Percentiles rank a stretch among this genome's conserved stretches.
Evolutionary conservation across 106 monocot species (phyloP).

Genomic region (Iris macrosiphon): DNA sequence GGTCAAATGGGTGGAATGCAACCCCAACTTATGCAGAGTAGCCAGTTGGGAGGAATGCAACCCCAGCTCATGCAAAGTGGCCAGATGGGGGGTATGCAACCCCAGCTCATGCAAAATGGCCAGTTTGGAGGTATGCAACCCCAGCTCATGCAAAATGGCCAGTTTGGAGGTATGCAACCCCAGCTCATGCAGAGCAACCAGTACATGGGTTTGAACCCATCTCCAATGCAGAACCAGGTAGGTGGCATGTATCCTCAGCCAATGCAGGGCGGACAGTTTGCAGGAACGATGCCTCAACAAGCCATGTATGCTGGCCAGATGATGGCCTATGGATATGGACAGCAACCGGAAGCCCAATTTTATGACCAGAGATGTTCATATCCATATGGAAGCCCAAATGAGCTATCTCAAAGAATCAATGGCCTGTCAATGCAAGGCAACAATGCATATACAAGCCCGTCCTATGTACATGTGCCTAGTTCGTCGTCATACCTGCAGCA

Average conservation of each 20-base stretch:
- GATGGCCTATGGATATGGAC: conserved; percentile 24
- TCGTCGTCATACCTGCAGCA: conserved; percentile 18
- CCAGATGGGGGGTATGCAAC: conserved; percentile 10
- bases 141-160: conserved; percentile 17
- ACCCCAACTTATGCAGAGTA: conserved; percentile 7
- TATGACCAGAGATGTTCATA: conserved; percentile 24
- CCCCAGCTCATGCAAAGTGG: conserved; percentile 20
- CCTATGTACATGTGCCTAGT: conserved; percentile 16
- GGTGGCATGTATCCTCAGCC: conserved; percentile 16
- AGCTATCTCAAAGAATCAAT: conserved; percentile 62
- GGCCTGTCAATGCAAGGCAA: conserved; percentile 50
- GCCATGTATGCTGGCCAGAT: conserved; percentile 33
- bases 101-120: conserved; percentile 6
- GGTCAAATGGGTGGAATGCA: too few species aligned
- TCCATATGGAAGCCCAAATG: conserved; percentile 16
- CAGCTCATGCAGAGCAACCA: conserved; percentile 20
- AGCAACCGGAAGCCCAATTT: conserved; percentile 17
- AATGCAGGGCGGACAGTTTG: conserved; percentile 14
- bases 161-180: conserved; percentile 17
- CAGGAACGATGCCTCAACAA: conserved; percentile 12
- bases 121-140: conserved; percentile 22
- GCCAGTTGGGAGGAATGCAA: conserved; percentile 15
- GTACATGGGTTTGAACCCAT: conserved; percentile 1
- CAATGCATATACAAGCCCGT: conserved; percentile 5
- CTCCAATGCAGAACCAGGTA: conserved; percentile 11